Percentiles rank a stretch among this genome's conserved stretches.
These are phyloP conservation scores for Talaromyces islandicus DNA, from an alignment of 2,329 filamentous ascomycete genomes.

Conservation along the genomic window DNA sequence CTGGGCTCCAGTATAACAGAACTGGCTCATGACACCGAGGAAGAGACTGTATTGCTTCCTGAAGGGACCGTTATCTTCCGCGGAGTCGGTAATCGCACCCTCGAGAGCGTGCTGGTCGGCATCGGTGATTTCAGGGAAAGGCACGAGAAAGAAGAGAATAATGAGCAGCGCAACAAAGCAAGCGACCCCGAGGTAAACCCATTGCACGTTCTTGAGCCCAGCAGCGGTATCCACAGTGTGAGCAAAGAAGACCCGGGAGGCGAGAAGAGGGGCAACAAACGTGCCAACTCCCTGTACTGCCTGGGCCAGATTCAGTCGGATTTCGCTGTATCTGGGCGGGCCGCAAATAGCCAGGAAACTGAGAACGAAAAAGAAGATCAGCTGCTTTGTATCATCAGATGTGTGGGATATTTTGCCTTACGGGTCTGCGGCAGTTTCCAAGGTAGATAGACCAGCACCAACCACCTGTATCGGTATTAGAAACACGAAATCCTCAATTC, in stretches of 20 bases:
- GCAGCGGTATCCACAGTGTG: constrained; percentile 51
- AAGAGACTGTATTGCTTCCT: constrained; percentile 68
- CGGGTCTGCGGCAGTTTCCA: constrained; percentile 73
- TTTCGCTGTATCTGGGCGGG: constrained; percentile 66
- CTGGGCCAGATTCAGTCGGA: constrained; percentile 71
- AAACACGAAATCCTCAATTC: no score
- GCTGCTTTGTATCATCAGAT: no score
- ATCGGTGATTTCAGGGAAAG: constrained; percentile 67
- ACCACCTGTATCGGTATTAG: constrained; percentile 33
- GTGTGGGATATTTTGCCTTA: constrained; percentile 34
- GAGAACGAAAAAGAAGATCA: no score
- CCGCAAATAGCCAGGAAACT: constrained; percentile 62
- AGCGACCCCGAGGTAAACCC: constrained; percentile 74
- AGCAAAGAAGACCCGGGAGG: constrained; percentile 67
- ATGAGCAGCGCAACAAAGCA: constrained; percentile 64
- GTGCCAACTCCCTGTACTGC: constrained; percentile 72
- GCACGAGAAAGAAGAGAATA: constrained; percentile 59
- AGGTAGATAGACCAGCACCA: constrained; percentile 64
- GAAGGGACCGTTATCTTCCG: constrained; percentile 55
- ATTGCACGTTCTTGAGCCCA: constrained; percentile 65
- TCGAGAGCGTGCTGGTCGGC: constrained; percentile 59
- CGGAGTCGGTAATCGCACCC: constrained; percentile 50
- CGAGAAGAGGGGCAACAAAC: constrained; percentile 67
- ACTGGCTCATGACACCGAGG: constrained; percentile 69
- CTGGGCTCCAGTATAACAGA: constrained; percentile 75